Base-by-base conservation (phyloP, 495 filamentous ascomycete species). In the Xylaria curta region DNA sequence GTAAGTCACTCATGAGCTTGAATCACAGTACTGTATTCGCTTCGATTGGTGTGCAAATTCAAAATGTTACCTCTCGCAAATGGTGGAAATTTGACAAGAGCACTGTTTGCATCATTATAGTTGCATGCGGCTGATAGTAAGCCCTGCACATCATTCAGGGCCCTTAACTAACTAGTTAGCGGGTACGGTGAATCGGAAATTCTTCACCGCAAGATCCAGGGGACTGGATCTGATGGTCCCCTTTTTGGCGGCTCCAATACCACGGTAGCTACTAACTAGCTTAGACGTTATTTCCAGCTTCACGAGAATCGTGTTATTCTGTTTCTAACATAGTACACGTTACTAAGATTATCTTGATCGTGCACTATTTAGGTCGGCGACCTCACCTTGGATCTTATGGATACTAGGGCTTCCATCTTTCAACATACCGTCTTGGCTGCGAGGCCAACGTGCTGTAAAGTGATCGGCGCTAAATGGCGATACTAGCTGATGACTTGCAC, bases 201-300 rank as follows among this genome's bases (percentile, higher is more conserved):
- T n/a, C n/a, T 21, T 56, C n/a, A 67, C 33, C 49, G 49, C 19
- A 49, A 33, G 26, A 38, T 24, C 47, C 47, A 21, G 64, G 64
- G 24, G 33, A 19, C 19, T 17, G 51, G 56, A 17, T 26, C 40
- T 42, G 36, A 69, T 58, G 31, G 21, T 31, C 58, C 66, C 44
- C 40, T 12, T n/a, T 65, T 31, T 70, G 59, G 44, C 26, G 59
- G 59, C 58, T 17, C 59, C 46, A 59, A 60, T 17, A 19, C 65
- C 49, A 54, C 28, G 65, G 65, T 67, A 66, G 40, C 31, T 13
- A 13, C 2, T 8, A 8, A 42, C 38, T 42, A 24, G 24, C 42
- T 33, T 64, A 1, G 42, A 19, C 4, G 3, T 68, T 54, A 5
- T 40, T 36, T n/a, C 26, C 7, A 53, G 38, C 24, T 51, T 42